Conservation (phyloP, 768 basidiomycete species). For the Russula vinacea region DNA sequence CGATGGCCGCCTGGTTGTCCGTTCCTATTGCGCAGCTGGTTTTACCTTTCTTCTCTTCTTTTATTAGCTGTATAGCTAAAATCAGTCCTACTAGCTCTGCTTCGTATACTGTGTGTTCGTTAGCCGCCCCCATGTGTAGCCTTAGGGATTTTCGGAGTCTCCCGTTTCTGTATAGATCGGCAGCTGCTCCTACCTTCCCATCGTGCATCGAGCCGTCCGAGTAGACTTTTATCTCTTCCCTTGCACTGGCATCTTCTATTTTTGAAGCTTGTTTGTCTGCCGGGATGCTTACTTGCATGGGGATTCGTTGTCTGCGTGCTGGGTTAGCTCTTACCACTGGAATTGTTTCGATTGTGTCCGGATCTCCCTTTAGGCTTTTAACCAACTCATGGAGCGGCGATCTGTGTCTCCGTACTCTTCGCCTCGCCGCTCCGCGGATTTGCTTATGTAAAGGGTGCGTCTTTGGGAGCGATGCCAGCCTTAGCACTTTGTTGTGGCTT, state of each 20-base stretch:
- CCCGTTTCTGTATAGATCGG: neutral
- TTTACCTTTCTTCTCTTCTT: neutral
- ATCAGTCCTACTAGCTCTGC: neutral
- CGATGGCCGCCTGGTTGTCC: neutral
- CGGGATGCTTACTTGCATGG: too few relatives aligned
- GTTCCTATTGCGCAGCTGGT: neutral
- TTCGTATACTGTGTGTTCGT: neutral
- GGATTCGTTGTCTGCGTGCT: too few relatives aligned
- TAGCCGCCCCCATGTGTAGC: neutral
- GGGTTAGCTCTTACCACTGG: neutral
- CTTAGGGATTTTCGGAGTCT: neutral
- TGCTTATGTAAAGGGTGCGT: neutral
- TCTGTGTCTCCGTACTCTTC: neutral
- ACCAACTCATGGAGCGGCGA: neutral
- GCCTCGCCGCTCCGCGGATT: accelerated
- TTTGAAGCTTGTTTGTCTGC: too few relatives aligned
- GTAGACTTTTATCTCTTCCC: too few relatives aligned
- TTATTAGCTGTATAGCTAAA: neutral
- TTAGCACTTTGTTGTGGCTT: slow-evolving; percentile 2
- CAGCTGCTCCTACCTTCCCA: neutral
- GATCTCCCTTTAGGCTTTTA: neutral
- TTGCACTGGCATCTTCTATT: too few relatives aligned
- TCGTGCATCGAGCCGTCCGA: too few relatives aligned
- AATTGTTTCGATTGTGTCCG: neutral
- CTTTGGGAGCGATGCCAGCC: slow-evolving; percentile 3